Percentiles rank a stretch among this genome's conserved stretches.
These are phyloP conservation scores for Candida smagusa DNA, from an alignment of 1,139 yeast genomes.

Conservation along the genomic window DNA sequence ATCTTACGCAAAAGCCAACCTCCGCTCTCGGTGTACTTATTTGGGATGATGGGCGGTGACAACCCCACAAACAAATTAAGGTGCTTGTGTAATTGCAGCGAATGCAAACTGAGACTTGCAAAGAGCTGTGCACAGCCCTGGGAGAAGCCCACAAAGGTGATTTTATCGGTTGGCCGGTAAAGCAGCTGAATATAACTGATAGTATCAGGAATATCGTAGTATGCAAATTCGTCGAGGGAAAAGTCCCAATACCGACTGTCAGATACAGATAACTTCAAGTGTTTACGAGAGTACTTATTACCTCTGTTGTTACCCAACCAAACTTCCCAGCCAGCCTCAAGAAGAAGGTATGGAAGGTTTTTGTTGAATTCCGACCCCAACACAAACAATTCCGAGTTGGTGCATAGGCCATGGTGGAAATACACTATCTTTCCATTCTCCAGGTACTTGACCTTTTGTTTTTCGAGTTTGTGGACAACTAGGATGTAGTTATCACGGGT, in stretches of 20 bases:
- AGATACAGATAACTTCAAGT: conserved; percentile 33
- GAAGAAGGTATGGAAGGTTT: conserved; percentile 28
- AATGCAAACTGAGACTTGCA: conserved; percentile 40
- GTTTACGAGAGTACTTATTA: conserved; percentile 39
- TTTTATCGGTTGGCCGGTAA: conserved; percentile 10
- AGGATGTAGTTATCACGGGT: conserved; percentile 42
- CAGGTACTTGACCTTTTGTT: conserved; percentile 4
- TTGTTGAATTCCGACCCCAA: conserved; percentile 33
- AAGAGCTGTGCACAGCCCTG: conserved; percentile 48
- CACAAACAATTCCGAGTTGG: conserved; percentile 44
- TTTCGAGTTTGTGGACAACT: conserved; percentile 34
- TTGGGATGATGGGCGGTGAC: conserved; percentile 47
- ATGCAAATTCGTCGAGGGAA: conserved; percentile 80
- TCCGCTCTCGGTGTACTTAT: conserved; percentile 30
- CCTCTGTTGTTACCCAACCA: conserved; percentile 40
- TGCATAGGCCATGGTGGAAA: conserved; percentile 47
- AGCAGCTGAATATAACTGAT: conserved; percentile 51
- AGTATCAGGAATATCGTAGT: conserved; percentile 76
- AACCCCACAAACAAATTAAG: conserved; percentile 38
- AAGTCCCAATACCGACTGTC: conserved; percentile 73
- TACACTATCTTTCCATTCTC: conserved; percentile 27
- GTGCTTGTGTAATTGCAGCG: conserved; percentile 31
- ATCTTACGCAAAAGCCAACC: conserved; percentile 31
- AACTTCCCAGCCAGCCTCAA: conserved; percentile 33
- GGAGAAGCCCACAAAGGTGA: conserved; percentile 42